Evolutionary conservation across 805 yeast genomes (phyloP).

Genomic region (Kodamaea laetipori): DNA sequence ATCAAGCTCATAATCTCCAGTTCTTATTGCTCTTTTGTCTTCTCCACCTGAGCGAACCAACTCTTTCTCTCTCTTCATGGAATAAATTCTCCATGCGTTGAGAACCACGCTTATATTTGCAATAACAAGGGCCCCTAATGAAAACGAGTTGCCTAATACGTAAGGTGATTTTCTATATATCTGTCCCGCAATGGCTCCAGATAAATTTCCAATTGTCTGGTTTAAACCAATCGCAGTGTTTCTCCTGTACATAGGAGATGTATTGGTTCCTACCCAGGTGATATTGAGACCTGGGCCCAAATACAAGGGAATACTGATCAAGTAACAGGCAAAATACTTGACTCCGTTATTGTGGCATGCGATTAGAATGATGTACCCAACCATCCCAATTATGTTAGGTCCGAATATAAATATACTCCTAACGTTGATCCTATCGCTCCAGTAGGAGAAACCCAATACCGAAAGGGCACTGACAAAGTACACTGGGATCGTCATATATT

Average conservation of each 20-base stretch:
- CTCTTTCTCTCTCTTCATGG: slow-evolving; percentile 13
- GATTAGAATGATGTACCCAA: slow-evolving; percentile 37
- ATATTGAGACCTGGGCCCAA: slow-evolving; percentile 41
- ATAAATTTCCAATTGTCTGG: slow-evolving; percentile 46
- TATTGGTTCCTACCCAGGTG: slow-evolving; percentile 47
- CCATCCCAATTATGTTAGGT: slow-evolving; percentile 25
- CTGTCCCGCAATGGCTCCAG: slow-evolving; percentile 49
- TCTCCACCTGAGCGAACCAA: slow-evolving; percentile 20
- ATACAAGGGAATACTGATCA: slow-evolving; percentile 39
- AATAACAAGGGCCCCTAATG: slow-evolving; percentile 36
- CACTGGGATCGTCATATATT: slow-evolving; percentile 43
- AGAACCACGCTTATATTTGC: slow-evolving; percentile 20
- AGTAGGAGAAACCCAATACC: slow-evolving; percentile 23
- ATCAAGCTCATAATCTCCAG: slow-evolving; percentile 26
- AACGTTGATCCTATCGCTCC: slow-evolving; percentile 29
- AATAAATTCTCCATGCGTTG: slow-evolving; percentile 18
- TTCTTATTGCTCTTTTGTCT: slow-evolving; percentile 21
- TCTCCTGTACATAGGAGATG: slow-evolving; percentile 45
- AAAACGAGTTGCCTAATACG: slow-evolving; percentile 40
- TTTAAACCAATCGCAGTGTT: slow-evolving; percentile 45
- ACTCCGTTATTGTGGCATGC: slow-evolving; percentile 30
- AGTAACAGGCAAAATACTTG: slow-evolving; percentile 38
- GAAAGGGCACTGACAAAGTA: slow-evolving; percentile 35
- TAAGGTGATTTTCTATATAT: slow-evolving; percentile 44
- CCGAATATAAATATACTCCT: slow-evolving; percentile 35